Percentiles rank a stretch among this genome's conserved stretches.
phyloP scores from a whole-genome alignment of 768 basidiomycete species.

The Lentinula guzmanii region DNA sequence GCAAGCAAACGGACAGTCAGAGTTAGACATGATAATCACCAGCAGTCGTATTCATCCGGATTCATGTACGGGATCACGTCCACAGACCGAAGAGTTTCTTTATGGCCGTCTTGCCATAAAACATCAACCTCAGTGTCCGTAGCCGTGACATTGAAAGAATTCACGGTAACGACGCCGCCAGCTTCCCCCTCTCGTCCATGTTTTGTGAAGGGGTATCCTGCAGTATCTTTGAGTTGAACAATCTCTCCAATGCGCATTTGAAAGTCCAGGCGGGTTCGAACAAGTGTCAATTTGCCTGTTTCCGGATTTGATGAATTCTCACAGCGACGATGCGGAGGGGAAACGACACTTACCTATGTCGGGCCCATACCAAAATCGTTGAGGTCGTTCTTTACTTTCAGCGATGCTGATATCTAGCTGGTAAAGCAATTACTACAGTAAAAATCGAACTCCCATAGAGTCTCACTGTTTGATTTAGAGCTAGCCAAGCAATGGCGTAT shows the following conservation, averaged over 20 bases:
- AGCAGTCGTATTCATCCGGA: constrained; percentile 89
- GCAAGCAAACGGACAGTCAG: background rate
- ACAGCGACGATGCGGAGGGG: background rate
- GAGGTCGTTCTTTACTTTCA: constrained; percentile 55
- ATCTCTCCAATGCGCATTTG: constrained; percentile 73
- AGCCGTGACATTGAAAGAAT: constrained; percentile 59
- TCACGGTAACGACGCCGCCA: constrained; percentile 42
- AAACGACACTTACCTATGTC: constrained; percentile 31
- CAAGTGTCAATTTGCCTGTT: constrained; percentile 47
- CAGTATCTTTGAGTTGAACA: constrained; percentile 49
- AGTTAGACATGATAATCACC: constrained; percentile 39
- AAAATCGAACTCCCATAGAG: background rate
- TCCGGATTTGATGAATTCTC: background rate
- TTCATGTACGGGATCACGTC: constrained; percentile 78
- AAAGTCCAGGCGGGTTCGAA: constrained; percentile 53
- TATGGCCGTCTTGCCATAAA: constrained; percentile 84
- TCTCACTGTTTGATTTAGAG: constrained; percentile 78
- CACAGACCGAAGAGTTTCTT: constrained; percentile 53
- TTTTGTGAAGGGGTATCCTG: constrained; percentile 44
- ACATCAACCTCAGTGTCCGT: constrained; percentile 66
- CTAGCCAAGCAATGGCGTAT: constrained; percentile 81
- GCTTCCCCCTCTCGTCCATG: constrained; percentile 50
- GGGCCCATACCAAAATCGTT: constrained; percentile 66
- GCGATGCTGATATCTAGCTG: constrained; percentile 61
- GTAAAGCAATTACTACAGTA: constrained; percentile 5